Evolutionary conservation across 1,284 basidiomycete species (phyloP), one percentile per base, ranked within the genome.

Genomic region (Irpex sp.): DNA sequence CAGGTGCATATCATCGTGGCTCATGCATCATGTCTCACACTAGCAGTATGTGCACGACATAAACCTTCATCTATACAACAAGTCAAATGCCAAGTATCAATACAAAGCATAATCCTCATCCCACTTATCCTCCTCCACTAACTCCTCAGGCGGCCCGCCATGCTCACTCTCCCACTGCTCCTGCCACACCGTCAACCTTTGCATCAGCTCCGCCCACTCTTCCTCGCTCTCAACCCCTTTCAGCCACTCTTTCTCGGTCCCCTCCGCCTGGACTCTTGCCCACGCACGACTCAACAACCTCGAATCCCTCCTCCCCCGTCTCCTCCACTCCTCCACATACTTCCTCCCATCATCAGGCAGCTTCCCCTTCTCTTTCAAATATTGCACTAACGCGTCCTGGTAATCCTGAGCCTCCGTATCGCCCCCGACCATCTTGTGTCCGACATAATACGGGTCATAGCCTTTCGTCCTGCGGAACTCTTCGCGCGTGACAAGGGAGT

Each of bases 291-390:
- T 73, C 51, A 84, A 69, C 57, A 75, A 35, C 23, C 57, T 68
- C 5, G 68, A 63, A 47, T 78, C 74, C 7, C 65, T 63, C 48
- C 72, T 66, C 1, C 71, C 72, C 59, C 75, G 69, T 42, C 77
- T 71, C 49, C 82, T 69, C 83, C 82, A 84, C 8, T 67, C 59
- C 67, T 84, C 82, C 4, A 82, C 81, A 61, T 73, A 83, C 23
- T 75, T 77, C 63, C 67, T 70, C 2, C 78, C 78, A 52, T 78
- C 73, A 57, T 79, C 65, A 9, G 77, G 75, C 42, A 82, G 69
- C 7, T 70, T 75, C 47, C 76, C 76, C 61, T 70, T 67, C 53
- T 70, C 64, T 68, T 81, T 80, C 58, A 84, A 68, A 61, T 76
- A 76, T 18, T 74, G 71, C 16, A 83, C 73, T 1, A 84, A 70